A percentile compares a stretch with the other conserved stretches of the same genome.
These are phyloP conservation scores for Scheffersomyces quercinus DNA, from an alignment of 1,139 yeast genomes.

Conservation along the genomic window DNA sequence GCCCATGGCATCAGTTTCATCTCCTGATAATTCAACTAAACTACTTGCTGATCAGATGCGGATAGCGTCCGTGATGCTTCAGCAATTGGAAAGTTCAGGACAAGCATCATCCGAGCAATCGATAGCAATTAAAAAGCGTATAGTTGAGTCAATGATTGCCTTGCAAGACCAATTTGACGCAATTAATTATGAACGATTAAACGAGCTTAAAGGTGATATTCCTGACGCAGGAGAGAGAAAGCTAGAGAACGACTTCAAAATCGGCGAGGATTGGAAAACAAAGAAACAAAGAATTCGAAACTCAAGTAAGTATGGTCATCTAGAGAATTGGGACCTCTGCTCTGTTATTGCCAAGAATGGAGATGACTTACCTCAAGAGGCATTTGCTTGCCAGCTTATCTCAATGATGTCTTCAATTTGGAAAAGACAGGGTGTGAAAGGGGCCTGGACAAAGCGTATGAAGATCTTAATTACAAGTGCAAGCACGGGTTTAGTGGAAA, in stretches of 20 bases:
- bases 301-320: conserved; percentile 78
- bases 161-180: conserved; percentile 68
- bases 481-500: conserved; percentile 88
- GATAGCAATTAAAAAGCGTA: conserved; percentile 68
- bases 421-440: conserved; percentile 58
- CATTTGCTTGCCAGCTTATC: conserved; percentile 93
- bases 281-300: conserved; percentile 78
- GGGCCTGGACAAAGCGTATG: conserved; percentile 92
- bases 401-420: conserved; percentile 84
- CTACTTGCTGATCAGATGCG: conserved; percentile 89
- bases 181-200: conserved; percentile 51
- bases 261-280: conserved; percentile 91
- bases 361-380: conserved; percentile 92
- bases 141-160: conserved; percentile 84
- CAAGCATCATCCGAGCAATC: conserved; percentile 70
- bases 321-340: conserved; percentile 90
- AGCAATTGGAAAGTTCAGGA: conserved; percentile 80
- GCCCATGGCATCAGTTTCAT: neutral
- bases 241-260: conserved; percentile 84
- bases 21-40: conserved; percentile 27
- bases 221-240: conserved; percentile 83
- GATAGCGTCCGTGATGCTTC: conserved; percentile 91
- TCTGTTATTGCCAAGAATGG: conserved; percentile 97
- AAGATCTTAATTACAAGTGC: conserved; percentile 88
- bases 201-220: conserved; percentile 16